These are phyloP conservation scores for Geotrichum candidum DNA, from an alignment of 1,139 yeast species.

Conservation along the genomic window DNA sequence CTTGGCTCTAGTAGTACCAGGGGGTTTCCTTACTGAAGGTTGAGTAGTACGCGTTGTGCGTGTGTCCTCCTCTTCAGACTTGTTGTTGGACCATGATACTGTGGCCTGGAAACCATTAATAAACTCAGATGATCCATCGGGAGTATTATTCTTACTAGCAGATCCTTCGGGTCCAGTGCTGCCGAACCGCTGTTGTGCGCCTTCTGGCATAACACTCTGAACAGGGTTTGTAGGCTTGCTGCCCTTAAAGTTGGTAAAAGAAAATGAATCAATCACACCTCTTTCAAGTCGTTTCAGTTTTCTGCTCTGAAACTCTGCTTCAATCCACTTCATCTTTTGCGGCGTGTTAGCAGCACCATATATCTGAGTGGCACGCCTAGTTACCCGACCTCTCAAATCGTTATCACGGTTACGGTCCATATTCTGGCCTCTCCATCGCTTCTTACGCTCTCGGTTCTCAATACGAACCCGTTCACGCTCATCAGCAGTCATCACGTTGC, in stretches of 20 bases:
- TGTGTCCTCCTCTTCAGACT: not conserved
- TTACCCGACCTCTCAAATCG: conserved; percentile 72
- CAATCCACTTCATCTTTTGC: conserved; percentile 67
- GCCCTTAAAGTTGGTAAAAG: not conserved
- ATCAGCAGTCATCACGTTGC: conserved; percentile 29
- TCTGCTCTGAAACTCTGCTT: conserved; percentile 62
- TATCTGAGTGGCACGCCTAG: conserved; percentile 59
- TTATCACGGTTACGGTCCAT: conserved; percentile 78
- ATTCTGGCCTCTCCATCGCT: conserved; percentile 85
- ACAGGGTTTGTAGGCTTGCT: conserved; percentile 9
- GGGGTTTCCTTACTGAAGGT: not conserved
- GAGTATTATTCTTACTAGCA: not conserved
- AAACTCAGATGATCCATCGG: not conserved
- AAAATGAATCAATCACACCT: conserved; percentile 12
- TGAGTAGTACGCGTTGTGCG: not conserved
- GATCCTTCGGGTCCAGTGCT: conserved; percentile 5
- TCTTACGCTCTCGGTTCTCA: conserved; percentile 80
- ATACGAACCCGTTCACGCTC: conserved; percentile 55
- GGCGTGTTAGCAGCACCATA: conserved; percentile 59
- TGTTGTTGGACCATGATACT: not conserved
- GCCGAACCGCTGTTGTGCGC: conserved; percentile 15
- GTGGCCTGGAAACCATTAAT: not conserved
- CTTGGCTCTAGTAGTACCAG: conserved; percentile 2
- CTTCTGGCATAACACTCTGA: conserved; percentile 18
- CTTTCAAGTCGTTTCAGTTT: conserved; percentile 50